Evolutionary conservation across 176 grass and related monocot species (phyloP), one percentile per base, ranked within the genome.

Genomic region (Oryza rufipogon): DNA sequence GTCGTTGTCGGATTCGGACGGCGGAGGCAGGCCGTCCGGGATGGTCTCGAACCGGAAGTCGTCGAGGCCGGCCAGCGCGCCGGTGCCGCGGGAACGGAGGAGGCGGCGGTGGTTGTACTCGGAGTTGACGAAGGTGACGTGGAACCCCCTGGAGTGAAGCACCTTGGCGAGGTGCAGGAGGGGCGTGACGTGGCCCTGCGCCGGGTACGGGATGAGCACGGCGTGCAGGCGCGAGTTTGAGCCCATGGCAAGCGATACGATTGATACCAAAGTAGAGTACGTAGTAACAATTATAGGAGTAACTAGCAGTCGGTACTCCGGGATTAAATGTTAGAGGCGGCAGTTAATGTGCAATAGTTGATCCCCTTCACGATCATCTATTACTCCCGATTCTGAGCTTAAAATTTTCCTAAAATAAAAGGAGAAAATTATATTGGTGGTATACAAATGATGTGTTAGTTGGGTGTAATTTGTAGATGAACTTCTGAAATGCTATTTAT

Each of bases 171-270:
- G 77, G 54, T 91, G 80, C 2, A 93, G 91, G 84, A 94, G 89
- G n/a, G 95, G 86, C 0, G 82, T 97, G 76, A 97, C 69, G 77
- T 94, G 90, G 45, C 92, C 92, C 86, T 97, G 95, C 34, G 84
- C 84, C 25, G 95, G 95, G 66, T 88, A 82, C 26, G 95, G 92
- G 25, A 97, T 49, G 88, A 82, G 84, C 14, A 97, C 92, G 48
- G 86, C 88, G 79, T 97, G 95, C 25, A 88, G 74, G 66, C 79
- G 79, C 19, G 17, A 22, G 19, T 42, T 42, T 8, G 68, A 71
- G 32, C 13, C 68, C 79, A 81, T 81, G 66, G 47, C 77, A 23
- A 19, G 46, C 5, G 65, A 54, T 20, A 28, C 46, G 23, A 19
- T 8, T 15, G 19, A 14, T n/a, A 54, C 14, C 14, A 5, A 52